Evolutionary conservation across 2,329 filamentous ascomycete genomes (phyloP), one percentile per base, ranked within the genome.

Genomic region (Colletotrichum camelliae): DNA sequence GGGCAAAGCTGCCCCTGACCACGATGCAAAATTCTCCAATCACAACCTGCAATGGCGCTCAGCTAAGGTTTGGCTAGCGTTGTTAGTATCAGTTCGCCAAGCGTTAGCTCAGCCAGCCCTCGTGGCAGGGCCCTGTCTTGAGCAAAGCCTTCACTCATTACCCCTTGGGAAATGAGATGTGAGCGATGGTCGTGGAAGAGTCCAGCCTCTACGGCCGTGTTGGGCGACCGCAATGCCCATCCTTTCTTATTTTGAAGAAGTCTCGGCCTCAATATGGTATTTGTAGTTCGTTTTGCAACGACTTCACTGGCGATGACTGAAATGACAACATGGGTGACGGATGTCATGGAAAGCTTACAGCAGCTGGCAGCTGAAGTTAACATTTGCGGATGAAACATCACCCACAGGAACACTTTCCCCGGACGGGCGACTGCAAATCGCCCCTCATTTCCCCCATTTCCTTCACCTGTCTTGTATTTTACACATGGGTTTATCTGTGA

Each of bases 61-160:
- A 21, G n/a, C 73, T 64, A 72, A 75, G 73, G 73, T 72, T 75
- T 55, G 62, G 57, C 69, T 72, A 75, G 39, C 27, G 15, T 6
- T 35, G 16, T 43, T 75, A 29, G 73, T 57, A 72, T 39, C 39
- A 27, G 68, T 55, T 72, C 72, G 68, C 39, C 24, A 39, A 67
- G 24, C 31, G n/a, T 21, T 67, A 72, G 61, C 39, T 62, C 55
- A 67, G 52, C 43, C 64, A 62, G 70, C 21, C 70, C 74, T 68
- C 73, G 69, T 72, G 72, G 72, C 68, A 72, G 55, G 48, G 55
- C 37, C 62, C 39, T 48, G 37, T 18, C 18, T 10, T 61, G 33
- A n/a, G 33, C 29, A 31, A 21, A 12, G 37, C 21, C n/a, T 66
- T 48, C 31, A 21, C 21, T 52, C 43, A 52, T 52, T 2, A 21